Conservation (phyloP, 164 flowering plant species). For the Stephania japonica region DNA sequence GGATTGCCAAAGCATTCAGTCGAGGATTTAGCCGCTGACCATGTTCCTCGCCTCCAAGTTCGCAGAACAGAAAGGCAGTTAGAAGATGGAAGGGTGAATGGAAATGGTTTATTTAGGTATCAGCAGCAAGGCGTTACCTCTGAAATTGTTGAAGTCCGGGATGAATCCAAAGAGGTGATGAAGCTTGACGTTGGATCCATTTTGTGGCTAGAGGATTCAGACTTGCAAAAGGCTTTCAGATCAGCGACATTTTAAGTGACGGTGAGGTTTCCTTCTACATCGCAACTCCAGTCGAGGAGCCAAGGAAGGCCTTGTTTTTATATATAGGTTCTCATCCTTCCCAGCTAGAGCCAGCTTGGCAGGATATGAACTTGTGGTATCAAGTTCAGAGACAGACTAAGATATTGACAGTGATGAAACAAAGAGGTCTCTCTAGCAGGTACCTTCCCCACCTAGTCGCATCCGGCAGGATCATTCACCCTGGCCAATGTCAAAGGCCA, state of each 20-base stretch:
- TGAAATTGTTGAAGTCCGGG: slow-evolving; percentile 77
- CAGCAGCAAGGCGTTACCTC: slow-evolving; percentile 49
- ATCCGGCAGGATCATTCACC: slow-evolving; percentile 73
- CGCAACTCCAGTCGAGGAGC: slow-evolving; percentile 59
- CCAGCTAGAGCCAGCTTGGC: slow-evolving; percentile 85
- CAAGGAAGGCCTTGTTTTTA: slow-evolving; percentile 45
- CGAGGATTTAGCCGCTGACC: slow-evolving; percentile 71
- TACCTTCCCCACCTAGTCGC: slow-evolving; percentile 71
- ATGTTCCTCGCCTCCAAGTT: slow-evolving; percentile 58
- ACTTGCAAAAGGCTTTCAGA: slow-evolving; percentile 56
- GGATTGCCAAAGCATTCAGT: slow-evolving; percentile 70
- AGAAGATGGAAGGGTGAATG: slow-evolving; percentile 40
- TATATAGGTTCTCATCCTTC: slow-evolving; percentile 83
- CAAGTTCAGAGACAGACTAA: slow-evolving; percentile 93
- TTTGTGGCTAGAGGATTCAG: slow-evolving; percentile 72
- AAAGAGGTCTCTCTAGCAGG: slow-evolving; percentile 67
- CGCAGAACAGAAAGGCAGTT: slow-evolving; percentile 63
- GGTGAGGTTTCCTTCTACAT: slow-evolving; percentile 44
- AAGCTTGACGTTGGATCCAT: slow-evolving; percentile 66
- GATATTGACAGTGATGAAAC: slow-evolving; percentile 64
- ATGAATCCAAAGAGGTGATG: slow-evolving; percentile 41
- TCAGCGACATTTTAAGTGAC: slow-evolving; percentile 41
- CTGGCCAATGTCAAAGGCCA: slow-evolving; percentile 60
- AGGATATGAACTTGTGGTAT: slow-evolving; percentile 90
- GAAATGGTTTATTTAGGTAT: slow-evolving; percentile 43